Conservation (phyloP, 2,329 filamentous ascomycete species). For the Rasamsonia emersonii region DNA sequence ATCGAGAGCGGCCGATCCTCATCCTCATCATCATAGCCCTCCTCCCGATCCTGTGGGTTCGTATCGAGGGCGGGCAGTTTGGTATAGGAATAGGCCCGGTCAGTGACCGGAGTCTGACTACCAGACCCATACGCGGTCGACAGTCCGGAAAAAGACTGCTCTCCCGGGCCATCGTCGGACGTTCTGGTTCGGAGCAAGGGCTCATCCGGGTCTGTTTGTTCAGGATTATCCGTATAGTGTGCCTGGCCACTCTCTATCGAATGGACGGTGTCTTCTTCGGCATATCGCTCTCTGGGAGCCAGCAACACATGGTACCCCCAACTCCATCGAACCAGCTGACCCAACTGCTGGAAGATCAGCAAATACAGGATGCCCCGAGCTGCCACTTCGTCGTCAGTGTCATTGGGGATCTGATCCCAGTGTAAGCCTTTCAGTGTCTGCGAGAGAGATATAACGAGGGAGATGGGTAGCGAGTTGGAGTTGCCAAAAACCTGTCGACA, state of each 20-base stretch:
- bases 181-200: slow-evolving; percentile 24
- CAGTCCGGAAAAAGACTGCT: slow-evolving; percentile 4
- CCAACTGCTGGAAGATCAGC: slow-evolving; percentile 94
- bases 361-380: slow-evolving; percentile 92
- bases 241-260: slow-evolving; percentile 32
- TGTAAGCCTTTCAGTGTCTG: slow-evolving; percentile 87
- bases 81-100: slow-evolving; percentile 24
- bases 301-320: slow-evolving; percentile 95
- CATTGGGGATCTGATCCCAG: slow-evolving; percentile 83
- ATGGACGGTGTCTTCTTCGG: slow-evolving; percentile 33
- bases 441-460: slow-evolving; percentile 84
- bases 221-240: slow-evolving; percentile 32
- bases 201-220: slow-evolving; percentile 29
- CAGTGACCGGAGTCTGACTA: slow-evolving; percentile 31
- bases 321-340: slow-evolving; percentile 90
- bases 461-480: slow-evolving; percentile 95
- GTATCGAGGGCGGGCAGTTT: slow-evolving; percentile 19
- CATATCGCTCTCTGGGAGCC: slow-evolving; percentile 62
- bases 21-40: slow-evolving; percentile 14
- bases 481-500: slow-evolving; percentile 72
- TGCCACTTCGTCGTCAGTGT: slow-evolving; percentile 91
- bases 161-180: slow-evolving; percentile 19
- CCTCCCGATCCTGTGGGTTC: not conserved
- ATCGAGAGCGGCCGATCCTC: slow-evolving; percentile 14
- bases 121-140: slow-evolving; percentile 21